phyloP scores from a whole-genome alignment of 108 stramenopile genomes.

The Nitzschia palea region DNA sequence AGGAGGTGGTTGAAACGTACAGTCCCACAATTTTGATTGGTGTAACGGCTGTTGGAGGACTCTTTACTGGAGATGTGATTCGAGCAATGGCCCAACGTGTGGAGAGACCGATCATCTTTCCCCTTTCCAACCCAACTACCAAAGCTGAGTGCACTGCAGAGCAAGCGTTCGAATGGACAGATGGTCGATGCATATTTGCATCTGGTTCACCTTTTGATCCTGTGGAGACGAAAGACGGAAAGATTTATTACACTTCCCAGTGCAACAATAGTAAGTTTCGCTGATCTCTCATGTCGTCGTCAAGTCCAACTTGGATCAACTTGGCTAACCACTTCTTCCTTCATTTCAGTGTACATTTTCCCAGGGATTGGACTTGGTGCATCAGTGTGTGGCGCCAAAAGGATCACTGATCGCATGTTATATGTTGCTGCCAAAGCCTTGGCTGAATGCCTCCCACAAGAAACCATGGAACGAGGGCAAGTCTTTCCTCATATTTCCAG shows the following conservation, averaged over 20 bases:
- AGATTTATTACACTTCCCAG: slow-evolving; percentile 83
- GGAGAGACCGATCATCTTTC: slow-evolving; percentile 93
- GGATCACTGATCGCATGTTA: slow-evolving; percentile 88
- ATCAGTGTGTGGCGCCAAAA: slow-evolving; percentile 80
- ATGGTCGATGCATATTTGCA: slow-evolving; percentile 92
- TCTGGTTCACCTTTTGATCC: slow-evolving; percentile 96
- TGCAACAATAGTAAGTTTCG: slow-evolving; percentile 87
- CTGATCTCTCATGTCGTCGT: too few relatives aligned
- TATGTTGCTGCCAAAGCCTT: slow-evolving; percentile 88
- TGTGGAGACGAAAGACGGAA: slow-evolving; percentile 73
- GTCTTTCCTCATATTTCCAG: slow-evolving; percentile 84
- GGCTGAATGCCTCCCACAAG: slow-evolving; percentile 75
- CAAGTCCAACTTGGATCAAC: too few relatives aligned
- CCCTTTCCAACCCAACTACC: slow-evolving; percentile 95
- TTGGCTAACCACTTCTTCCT: not conserved
- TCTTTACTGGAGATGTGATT: slow-evolving; percentile 68
- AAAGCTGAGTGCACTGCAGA: slow-evolving; percentile 96
- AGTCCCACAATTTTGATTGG: slow-evolving; percentile 94
- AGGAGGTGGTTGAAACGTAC: slow-evolving; percentile 73
- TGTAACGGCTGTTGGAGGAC: slow-evolving; percentile 87
- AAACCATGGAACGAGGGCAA: slow-evolving; percentile 79
- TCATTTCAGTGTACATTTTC: slow-evolving; percentile 52
- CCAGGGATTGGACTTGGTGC: slow-evolving; percentile 91
- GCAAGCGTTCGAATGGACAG: slow-evolving; percentile 97
- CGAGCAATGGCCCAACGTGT: slow-evolving; percentile 74